phyloP scores from a whole-genome alignment of 2,329 filamentous ascomycete genomes.

The Neoarthrinium moseri region DNA sequence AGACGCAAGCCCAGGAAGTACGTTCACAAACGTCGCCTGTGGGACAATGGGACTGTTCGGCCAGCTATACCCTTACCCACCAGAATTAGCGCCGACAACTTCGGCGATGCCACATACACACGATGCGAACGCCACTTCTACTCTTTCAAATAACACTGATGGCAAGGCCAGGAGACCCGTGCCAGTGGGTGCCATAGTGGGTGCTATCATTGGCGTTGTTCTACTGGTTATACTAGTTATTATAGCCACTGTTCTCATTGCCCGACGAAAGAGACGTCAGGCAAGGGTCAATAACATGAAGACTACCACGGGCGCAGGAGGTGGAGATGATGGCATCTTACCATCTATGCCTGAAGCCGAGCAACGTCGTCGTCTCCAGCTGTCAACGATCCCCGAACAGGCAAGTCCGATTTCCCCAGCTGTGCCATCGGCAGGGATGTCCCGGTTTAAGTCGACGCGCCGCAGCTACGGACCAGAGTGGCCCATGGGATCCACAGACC shows the following conservation, averaged over 20 bases:
- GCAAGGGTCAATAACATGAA: not conserved
- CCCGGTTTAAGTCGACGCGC: slow-evolving; percentile 16
- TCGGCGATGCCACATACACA: slow-evolving; percentile 6
- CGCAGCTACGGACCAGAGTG: slow-evolving; percentile 22
- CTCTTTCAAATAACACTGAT: not conserved
- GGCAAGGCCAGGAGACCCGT: not conserved
- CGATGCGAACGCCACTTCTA: not conserved
- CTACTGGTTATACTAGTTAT: slow-evolving; percentile 15
- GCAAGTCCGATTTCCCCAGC: not conserved
- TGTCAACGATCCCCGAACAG: slow-evolving; percentile 9
- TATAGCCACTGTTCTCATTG: slow-evolving; percentile 12
- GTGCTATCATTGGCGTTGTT: slow-evolving; percentile 19
- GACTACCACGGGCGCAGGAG: not conserved
- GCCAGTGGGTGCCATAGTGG: slow-evolving; percentile 19
- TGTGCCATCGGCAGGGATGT: not conserved
- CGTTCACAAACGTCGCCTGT: slow-evolving; percentile 25
- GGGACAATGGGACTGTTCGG: slow-evolving; percentile 19
- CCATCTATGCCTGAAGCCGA: slow-evolving; percentile 1
- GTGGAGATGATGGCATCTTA: not conserved
- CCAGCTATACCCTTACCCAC: slow-evolving; percentile 25
- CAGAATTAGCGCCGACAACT: slow-evolving; percentile 17
- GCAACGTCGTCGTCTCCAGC: slow-evolving; percentile 3
- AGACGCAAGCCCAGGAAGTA: slow-evolving; percentile 14
- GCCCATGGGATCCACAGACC: slow-evolving; percentile 23
- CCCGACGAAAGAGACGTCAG: slow-evolving; percentile 12